Percentiles rank a stretch among this genome's conserved stretches.
Evolutionary conservation across 805 yeast species (phyloP).

Genomic region (Yamadazyma insecticola): DNA sequence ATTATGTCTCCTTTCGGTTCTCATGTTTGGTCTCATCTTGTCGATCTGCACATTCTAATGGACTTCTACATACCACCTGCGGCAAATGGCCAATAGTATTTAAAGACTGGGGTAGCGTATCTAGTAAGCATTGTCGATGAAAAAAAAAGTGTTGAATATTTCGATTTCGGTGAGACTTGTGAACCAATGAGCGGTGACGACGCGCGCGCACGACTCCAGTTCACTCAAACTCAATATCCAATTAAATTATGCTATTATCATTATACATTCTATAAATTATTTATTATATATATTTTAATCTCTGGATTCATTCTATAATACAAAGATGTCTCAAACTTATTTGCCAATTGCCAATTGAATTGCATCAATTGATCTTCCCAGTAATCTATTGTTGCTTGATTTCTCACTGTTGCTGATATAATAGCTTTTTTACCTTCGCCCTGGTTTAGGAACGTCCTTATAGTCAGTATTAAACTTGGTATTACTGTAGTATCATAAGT

Average conservation of each 20-base stretch:
- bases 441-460: slow-evolving; percentile 35
- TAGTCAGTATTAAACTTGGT: slow-evolving; percentile 47
- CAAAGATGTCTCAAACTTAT: no score
- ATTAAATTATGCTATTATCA: no score
- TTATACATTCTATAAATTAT: not conserved
- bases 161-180: not conserved
- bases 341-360: slow-evolving; percentile 22
- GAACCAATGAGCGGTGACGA: not conserved
- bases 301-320: not conserved
- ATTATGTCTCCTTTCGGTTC: no score
- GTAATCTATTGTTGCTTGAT: slow-evolving; percentile 27
- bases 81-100: slow-evolving; percentile 86
- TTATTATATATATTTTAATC: slow-evolving; percentile 1
- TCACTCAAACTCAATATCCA: no score
- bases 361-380: slow-evolving; percentile 26
- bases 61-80: slow-evolving; percentile 74
- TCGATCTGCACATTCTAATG: no score
- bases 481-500: slow-evolving; percentile 71
- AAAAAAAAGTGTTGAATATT: not conserved
- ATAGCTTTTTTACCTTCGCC: slow-evolving; percentile 31
- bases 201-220: not conserved
- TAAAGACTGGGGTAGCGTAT: slow-evolving; percentile 52
- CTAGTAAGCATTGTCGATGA: slow-evolving; percentile 36
- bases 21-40: no score
- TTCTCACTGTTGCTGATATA: slow-evolving; percentile 76